Evolutionary conservation across 75 land plant genomes (phyloP), one percentile per base, ranked within the genome.

Genomic region (Sequoia sempervirens): DNA sequence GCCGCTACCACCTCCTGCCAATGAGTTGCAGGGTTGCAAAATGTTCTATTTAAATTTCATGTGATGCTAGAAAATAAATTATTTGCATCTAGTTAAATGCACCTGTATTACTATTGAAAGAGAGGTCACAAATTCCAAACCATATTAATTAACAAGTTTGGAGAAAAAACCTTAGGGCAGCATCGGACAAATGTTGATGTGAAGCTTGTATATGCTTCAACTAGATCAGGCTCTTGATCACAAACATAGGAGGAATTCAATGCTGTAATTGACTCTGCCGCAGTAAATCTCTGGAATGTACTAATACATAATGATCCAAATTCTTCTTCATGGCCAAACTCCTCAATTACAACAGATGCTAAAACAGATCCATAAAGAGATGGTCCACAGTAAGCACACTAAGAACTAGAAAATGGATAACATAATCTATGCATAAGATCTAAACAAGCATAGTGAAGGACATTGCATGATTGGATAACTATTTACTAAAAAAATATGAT

Each of bases 161-260:
- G 43, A 38, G n/a, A 23, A 26, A 50, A 75, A 82, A 96, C 99
- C 94, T 96, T 93, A 12, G 90, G 93, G 84, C 94, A 93, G 86
- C 91, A 85, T 75, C 94, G 91, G 30, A 98, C 83, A 90, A 92
- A 98, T 28, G 91, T 88, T 15, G 99, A 91, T 54, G 93, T 86
- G 82, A 98, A 96, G 88, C 87, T 90, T 45, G 91, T 89, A 84
- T 98, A 98, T 26, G 99, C 99, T 66, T 98, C 99, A 41, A 95
- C 97, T 74, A 98, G 72, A 87, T 98, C 99, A 82, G 99, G 99
- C 68, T 98, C 99, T 87, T 98, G 98, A 81, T 98, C 99, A 91
- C 99, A 98, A 84, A 95, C 90, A 84, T 98, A 98, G 28, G 99
- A 96, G 75, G 97, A 94, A 87, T 88, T 98, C 84, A 98, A 93